phyloP scores from a whole-genome alignment of 2,329 filamentous ascomycete species.

The Keithomyces neogunnii region DNA sequence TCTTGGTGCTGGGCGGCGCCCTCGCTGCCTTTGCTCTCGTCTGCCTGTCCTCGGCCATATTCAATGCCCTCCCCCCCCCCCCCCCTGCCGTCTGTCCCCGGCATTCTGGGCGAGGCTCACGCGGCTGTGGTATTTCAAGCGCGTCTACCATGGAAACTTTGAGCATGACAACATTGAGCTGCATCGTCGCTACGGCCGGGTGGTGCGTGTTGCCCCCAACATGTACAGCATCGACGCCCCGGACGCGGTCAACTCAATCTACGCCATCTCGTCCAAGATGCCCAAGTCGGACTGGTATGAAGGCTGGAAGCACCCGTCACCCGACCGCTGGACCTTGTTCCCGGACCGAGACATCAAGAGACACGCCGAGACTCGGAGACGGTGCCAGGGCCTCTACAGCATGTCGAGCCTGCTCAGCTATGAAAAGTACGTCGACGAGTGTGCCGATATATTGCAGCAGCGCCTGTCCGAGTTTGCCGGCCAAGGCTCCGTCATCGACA shows the following conservation, averaged over 20 bases:
- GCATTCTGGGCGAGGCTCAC: conserved; percentile 35
- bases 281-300: conserved; percentile 19
- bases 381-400: conserved; percentile 35
- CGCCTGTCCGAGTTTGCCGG: conserved; percentile 27
- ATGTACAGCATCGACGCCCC: conserved; percentile 31
- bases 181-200: conserved; percentile 29
- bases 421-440: conserved; percentile 40
- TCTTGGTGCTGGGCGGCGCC: no score
- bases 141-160: conserved; percentile 27
- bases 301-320: conserved; percentile 14
- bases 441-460: conserved; percentile 29
- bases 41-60: background rate
- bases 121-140: conserved; percentile 32
- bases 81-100: conserved; percentile 28
- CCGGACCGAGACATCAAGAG: conserved; percentile 18
- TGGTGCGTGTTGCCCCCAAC: conserved; percentile 31
- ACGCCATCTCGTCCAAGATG: conserved; percentile 26
- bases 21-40: no score
- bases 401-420: conserved; percentile 40
- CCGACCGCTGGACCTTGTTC: conserved; percentile 20
- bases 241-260: conserved; percentile 28
- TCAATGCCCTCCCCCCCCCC: background rate
- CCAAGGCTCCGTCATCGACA: conserved; percentile 21
- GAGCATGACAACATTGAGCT: conserved; percentile 30
- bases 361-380: conserved; percentile 29